phyloP scores from a whole-genome alignment of 768 basidiomycete species.

The Podaxis sp. region DNA sequence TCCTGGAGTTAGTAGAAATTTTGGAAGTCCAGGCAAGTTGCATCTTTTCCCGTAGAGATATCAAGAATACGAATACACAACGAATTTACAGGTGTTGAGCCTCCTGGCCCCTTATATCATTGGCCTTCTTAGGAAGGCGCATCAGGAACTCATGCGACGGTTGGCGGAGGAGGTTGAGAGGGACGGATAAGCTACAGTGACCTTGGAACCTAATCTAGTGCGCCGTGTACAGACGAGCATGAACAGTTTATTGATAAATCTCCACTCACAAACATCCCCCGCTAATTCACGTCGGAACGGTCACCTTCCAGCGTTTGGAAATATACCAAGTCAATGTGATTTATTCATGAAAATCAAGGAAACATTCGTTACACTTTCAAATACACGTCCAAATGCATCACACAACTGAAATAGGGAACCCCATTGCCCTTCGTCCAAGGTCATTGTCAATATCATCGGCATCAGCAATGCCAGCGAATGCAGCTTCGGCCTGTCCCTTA shows the following conservation, averaged over 20 bases:
- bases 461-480: slow-evolving; percentile 33
- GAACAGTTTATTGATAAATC: too few relatives aligned
- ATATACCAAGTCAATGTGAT: too few relatives aligned
- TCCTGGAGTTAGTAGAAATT: slow-evolving; percentile 25
- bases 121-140: slow-evolving; percentile 26
- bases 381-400: neutral
- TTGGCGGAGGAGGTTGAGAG: slow-evolving; percentile 24
- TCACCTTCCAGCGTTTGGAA: too few relatives aligned
- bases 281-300: too few relatives aligned
- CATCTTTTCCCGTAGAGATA: neutral
- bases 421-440: slow-evolving; percentile 24
- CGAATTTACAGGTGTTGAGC: slow-evolving; percentile 26
- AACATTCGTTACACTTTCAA: too few relatives aligned
- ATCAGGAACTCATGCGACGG: slow-evolving; percentile 24
- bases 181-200: neutral
- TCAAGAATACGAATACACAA: neutral
- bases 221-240: too few relatives aligned
- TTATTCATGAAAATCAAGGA: too few relatives aligned
- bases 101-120: slow-evolving; percentile 34
- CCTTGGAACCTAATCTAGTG: too few relatives aligned
- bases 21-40: slow-evolving; percentile 26
- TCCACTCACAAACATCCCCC: too few relatives aligned
- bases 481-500: slow-evolving; percentile 35
- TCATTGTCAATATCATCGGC: slow-evolving; percentile 34
- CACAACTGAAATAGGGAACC: neutral